These are phyloP conservation scores for Saccharomycopsis selenospora DNA, from an alignment of 805 yeast genomes.

Conservation along the genomic window DNA sequence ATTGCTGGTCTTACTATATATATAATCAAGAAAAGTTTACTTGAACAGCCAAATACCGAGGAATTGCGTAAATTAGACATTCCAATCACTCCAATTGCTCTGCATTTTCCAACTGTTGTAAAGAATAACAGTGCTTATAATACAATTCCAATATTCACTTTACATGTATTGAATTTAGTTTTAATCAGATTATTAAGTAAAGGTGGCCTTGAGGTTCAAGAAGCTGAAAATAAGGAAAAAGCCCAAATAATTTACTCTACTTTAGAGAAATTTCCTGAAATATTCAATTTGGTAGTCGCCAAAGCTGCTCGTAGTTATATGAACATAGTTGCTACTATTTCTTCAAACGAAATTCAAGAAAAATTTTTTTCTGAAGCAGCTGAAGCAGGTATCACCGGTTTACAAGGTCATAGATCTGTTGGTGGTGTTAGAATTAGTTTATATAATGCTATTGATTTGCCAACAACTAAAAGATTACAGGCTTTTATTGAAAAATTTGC, in stretches of 20 bases:
- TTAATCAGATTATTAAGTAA: slow-evolving; percentile 49
- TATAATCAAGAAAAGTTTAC: slow-evolving; percentile 74
- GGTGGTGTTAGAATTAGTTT: slow-evolving; percentile 95
- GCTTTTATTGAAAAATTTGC: slow-evolving; percentile 58
- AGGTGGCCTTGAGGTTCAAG: slow-evolving; percentile 71
- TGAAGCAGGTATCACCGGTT: slow-evolving; percentile 54
- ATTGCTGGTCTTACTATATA: slow-evolving; percentile 91
- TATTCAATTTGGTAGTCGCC: slow-evolving; percentile 54
- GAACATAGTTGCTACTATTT: slow-evolving; percentile 86
- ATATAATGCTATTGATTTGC: slow-evolving; percentile 74
- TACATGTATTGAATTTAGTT: slow-evolving; percentile 78
- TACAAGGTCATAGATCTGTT: slow-evolving; percentile 94
- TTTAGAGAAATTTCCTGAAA: slow-evolving; percentile 56
- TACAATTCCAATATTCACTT: slow-evolving; percentile 90
- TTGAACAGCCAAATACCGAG: slow-evolving; percentile 59
- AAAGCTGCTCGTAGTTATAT: slow-evolving; percentile 66
- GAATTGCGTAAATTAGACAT: slow-evolving; percentile 50
- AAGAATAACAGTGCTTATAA: slow-evolving; percentile 89
- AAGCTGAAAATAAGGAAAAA: slow-evolving; percentile 50
- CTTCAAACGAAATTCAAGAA: slow-evolving; percentile 45
- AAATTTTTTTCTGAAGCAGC: slow-evolving; percentile 66
- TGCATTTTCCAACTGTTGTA: slow-evolving; percentile 80
- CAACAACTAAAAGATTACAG: slow-evolving; percentile 51
- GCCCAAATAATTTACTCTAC: slow-evolving; percentile 56
- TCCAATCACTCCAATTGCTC: slow-evolving; percentile 85